Evolutionary conservation across 768 basidiomycete genomes (phyloP).

Genomic region (Boletus reticuloceps): DNA sequence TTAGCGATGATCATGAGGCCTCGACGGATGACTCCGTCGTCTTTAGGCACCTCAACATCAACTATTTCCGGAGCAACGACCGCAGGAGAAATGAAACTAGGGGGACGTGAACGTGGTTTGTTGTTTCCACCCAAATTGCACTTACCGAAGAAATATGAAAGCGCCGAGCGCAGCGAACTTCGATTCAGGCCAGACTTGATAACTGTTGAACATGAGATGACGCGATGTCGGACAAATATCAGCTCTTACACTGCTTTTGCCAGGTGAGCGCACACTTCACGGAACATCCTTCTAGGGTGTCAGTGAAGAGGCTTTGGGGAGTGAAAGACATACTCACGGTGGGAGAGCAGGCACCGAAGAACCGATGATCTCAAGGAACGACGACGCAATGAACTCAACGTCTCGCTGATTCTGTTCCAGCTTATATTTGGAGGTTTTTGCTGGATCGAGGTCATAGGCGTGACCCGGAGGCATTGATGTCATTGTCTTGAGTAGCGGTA

Average conservation of each 20-base stretch:
- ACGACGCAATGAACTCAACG: slow-evolving; percentile 69
- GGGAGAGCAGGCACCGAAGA: slow-evolving; percentile 70
- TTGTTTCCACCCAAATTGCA: neutral
- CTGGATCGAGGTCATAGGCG: slow-evolving; percentile 77
- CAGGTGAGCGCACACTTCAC: slow-evolving; percentile 84
- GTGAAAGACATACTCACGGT: slow-evolving; percentile 48
- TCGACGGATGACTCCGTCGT: slow-evolving; percentile 59
- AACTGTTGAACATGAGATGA: slow-evolving; percentile 35
- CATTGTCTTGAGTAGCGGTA: slow-evolving; percentile 77
- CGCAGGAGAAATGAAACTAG: slow-evolving; percentile 87
- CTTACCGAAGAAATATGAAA: slow-evolving; percentile 85
- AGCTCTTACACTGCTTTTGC: slow-evolving; percentile 67
- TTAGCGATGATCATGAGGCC: slow-evolving; percentile 88
- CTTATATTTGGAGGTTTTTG: slow-evolving; percentile 55
- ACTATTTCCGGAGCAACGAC: slow-evolving; percentile 83
- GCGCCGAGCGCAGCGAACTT: slow-evolving; percentile 84
- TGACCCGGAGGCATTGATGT: slow-evolving; percentile 66
- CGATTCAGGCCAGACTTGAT: slow-evolving; percentile 71
- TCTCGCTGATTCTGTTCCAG: slow-evolving; percentile 65
- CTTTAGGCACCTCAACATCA: slow-evolving; percentile 76
- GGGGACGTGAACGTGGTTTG: slow-evolving; percentile 1
- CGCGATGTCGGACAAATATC: slow-evolving; percentile 1
- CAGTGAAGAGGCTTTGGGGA: neutral
- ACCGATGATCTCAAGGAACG: slow-evolving; percentile 72
- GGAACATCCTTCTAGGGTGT: slow-evolving; percentile 61